phyloP scores from a whole-genome alignment of 1,284 basidiomycete species.

The Ganoderma sinense region DNA sequence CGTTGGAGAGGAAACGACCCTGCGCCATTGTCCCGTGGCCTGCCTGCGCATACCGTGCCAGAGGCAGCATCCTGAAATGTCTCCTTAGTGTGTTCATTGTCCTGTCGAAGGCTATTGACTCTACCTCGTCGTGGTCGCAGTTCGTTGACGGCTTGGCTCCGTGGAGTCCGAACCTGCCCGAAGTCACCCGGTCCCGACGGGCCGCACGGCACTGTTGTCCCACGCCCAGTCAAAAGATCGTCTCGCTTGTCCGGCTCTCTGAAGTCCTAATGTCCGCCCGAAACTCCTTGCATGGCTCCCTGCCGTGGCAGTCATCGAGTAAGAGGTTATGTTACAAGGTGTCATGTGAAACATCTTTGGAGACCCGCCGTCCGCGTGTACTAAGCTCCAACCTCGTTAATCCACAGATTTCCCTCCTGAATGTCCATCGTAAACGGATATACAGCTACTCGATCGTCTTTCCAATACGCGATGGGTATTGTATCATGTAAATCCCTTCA shows the following conservation, averaged over 20 bases:
- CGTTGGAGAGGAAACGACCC: slow-evolving; percentile 1
- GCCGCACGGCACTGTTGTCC: too few relatives aligned
- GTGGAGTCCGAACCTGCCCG: neutral
- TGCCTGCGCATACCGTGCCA: neutral
- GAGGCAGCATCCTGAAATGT: neutral
- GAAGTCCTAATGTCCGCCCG: too few relatives aligned
- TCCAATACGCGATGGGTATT: neutral
- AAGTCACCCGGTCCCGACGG: neutral
- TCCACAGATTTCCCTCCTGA: neutral
- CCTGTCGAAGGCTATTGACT: neutral
- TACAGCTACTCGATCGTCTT: neutral
- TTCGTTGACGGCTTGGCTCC: neutral
- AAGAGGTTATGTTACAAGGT: too few relatives aligned
- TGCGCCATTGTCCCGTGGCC: neutral
- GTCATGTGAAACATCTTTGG: neutral
- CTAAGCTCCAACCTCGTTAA: neutral
- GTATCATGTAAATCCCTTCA: neutral
- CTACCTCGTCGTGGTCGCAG: neutral
- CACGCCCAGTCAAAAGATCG: too few relatives aligned
- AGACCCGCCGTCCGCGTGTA: neutral
- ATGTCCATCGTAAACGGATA: neutral
- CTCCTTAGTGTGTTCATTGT: neutral
- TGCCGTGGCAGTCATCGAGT: too few relatives aligned
- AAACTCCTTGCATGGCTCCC: too few relatives aligned
- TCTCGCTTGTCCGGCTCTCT: too few relatives aligned